Base-by-base conservation (phyloP, 163 green algal genomes). In the Volvox carteri region DNA sequence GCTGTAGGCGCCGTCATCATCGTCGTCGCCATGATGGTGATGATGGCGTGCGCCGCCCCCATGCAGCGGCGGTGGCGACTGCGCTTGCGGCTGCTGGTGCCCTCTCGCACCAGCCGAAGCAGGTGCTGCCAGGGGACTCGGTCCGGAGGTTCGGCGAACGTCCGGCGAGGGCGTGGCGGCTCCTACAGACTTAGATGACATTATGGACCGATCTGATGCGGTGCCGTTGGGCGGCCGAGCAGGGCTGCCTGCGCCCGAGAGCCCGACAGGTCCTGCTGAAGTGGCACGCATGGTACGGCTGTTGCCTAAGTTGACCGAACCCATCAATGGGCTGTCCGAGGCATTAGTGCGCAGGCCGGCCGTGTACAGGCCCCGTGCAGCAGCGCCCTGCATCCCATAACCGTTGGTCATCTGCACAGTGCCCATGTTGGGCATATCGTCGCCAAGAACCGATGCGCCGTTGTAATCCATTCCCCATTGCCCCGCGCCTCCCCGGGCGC, bases 351-450 rank as follows among this genome's bases (percentile, higher is more conserved):
- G 83, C 35, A 74, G 79, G 30, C 9, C 81, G 6, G 35, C 81
- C 1, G 65, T 72, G 48, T 72, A 87, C 33, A 80, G 23, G 37
- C 37, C 14, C 4, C 60, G 42, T n/a, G 68, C 67, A 4, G 48
- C 41, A 1, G 41, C 30, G 18, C 46, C 81, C 16, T 58, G 81
- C 18, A 46, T 77, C 80, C 83, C 83, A 8, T 58, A 44, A 46
- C 83, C 83, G 48, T 81, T 75, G n/a, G 68, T 74, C 72, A 89
- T 56, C 54, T 84, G 84, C 52, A 84, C 67, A 21, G 70, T 89
- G 84, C 72, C 84, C 84, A 89, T 89, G 84, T 89, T 89, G 52
- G 84, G 84, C 84, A 84, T 89, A 72, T 89, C 84, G 72, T 84
- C 72, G 16, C 19, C 42, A 21, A 67, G 11, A 5, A 25, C 79